Base-by-base conservation (phyloP, 1,284 basidiomycete species). In the Agaricales sp. region DNA sequence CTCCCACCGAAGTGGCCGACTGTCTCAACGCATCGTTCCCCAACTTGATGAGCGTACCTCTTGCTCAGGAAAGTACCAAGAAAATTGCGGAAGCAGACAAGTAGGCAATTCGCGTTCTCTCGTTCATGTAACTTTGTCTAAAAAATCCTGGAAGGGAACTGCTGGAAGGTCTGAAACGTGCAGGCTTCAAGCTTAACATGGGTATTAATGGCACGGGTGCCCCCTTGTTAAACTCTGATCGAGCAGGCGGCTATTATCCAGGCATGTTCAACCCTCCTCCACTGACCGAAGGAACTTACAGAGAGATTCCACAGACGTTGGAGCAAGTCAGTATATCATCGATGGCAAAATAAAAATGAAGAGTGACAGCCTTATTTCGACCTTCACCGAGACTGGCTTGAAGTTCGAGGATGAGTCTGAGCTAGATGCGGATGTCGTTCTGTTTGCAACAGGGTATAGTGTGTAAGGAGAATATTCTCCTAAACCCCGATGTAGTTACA, bases 281-380 rank as follows among this genome's bases (percentile, higher is more conserved):
- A n/a, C n/a, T n/a, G n/a, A n/a, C n/a, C n/a, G n/a, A n/a, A n/a
- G n/a, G n/a, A 11, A n/a, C 11, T 8, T 8, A n/a, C 8, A 8
- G 30, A n/a, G 11, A 11, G n/a, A 35, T 74, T 70, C 56, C 73
- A 66, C 68, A 67, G 82, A 86, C 52, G 75, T 76, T 35, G 87
- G 84, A 49, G 78, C 74, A 19, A 78, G 77, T 50, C 73, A 81
- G 58, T 62, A 77, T 51, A 77, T 89, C 55, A 70, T 78, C 22
- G 79, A 86, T 50, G 78, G 80, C 18, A 79, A 82, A 57, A 87
- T 90, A 64, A 86, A 86, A 60, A 64, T 89, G 46, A 85, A 87
- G 63, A 80, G 73, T 55, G 80, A 80, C 48, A 72, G 68, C 41
- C 64, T 67, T 25, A 74, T 83, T 52, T 67, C 73, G 49, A 59